Evolutionary conservation across 352 stramenopile species (phyloP), one percentile per base, ranked within the genome.

Genomic region (Phytophthora sansomeana): DNA sequence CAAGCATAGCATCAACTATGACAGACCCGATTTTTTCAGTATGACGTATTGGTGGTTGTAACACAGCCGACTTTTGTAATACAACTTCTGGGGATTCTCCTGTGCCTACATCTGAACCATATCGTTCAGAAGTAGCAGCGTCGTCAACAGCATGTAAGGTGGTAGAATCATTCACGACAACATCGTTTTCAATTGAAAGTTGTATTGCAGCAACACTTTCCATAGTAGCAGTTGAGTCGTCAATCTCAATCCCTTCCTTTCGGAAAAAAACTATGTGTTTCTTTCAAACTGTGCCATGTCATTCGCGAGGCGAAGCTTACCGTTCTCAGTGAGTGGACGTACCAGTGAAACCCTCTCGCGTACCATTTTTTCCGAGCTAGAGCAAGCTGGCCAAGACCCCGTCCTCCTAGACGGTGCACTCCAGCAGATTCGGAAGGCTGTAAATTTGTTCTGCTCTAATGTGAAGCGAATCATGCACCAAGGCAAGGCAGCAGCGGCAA

Each of bases 181-280:
- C 21, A 4, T 28, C 30, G 1, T 6, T 39, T 28, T 51, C 14
- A 10, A 57, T 64, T 3, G 21, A 24, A 1, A 24, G 21, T n/a
- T n/a, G 2, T 8, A 19, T 10, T 47, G 9, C 10, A 21, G 14
- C 16, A 13, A 67, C 1, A 24, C 21, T 24, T 24, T 24, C 21
- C 3, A 24, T 24, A 24, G 21, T 24, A 24, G 21, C 3, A 24
- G 21, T 24, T 24, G 36, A 43, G 8, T 43, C 32, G 16, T 57
- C 33, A 46, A 68, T 51, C 4, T 36, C 2, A 16, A 63, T 68
- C 9, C 24, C 32, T 39, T 68, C 42, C 1, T 51, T 38, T 42
- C 17, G 41, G 11, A 68, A 68, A 29, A n/a, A 53, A 13, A 17
- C 32, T 62, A 16, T 63, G 53, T 5, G 60, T 35, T 14, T 26